These are phyloP conservation scores for Hemileccinum impolitum DNA, from an alignment of 768 basidiomycete genomes.

Conservation along the genomic window DNA sequence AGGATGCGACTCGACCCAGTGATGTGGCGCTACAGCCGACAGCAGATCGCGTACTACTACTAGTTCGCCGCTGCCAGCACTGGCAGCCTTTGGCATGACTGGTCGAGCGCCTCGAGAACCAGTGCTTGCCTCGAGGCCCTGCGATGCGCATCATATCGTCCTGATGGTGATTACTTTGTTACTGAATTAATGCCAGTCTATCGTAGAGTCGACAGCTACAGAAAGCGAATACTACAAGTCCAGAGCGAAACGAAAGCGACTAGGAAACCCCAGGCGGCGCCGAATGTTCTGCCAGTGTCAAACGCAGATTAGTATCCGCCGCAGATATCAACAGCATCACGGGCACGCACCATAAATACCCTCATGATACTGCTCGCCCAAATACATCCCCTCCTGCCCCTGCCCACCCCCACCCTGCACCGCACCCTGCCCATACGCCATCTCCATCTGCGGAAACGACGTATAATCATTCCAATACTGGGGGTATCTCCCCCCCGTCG, in stretches of 20 bases:
- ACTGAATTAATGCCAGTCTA: constrained; percentile 2
- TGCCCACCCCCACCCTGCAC: constrained; percentile 4
- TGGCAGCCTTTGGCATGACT: not conserved
- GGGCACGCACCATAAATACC: constrained; percentile 27
- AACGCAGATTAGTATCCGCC: not conserved
- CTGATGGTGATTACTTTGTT: not conserved
- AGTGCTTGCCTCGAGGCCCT: constrained; percentile 13
- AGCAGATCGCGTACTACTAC: constrained; percentile 16
- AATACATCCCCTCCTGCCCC: constrained; percentile 22
- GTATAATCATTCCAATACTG: constrained; percentile 58
- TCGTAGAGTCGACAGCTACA: not conserved
- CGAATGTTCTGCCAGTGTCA: constrained; percentile 7
- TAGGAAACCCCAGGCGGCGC: constrained; percentile 6
- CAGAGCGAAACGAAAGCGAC: not conserved
- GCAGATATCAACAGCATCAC: not conserved
- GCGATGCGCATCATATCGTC: not conserved
- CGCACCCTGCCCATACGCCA: constrained; percentile 32
- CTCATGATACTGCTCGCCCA: constrained; percentile 21
- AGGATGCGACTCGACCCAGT: constrained; percentile 24
- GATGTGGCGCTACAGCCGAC: constrained; percentile 18
- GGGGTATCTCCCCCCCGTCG: constrained; percentile 37
- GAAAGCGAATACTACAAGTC: not conserved
- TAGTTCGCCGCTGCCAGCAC: not conserved
- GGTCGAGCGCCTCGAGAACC: not conserved
- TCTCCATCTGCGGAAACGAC: constrained; percentile 47